Conservation (phyloP, 2,329 filamentous ascomycete species). For the Aspergillus sp. region DNA sequence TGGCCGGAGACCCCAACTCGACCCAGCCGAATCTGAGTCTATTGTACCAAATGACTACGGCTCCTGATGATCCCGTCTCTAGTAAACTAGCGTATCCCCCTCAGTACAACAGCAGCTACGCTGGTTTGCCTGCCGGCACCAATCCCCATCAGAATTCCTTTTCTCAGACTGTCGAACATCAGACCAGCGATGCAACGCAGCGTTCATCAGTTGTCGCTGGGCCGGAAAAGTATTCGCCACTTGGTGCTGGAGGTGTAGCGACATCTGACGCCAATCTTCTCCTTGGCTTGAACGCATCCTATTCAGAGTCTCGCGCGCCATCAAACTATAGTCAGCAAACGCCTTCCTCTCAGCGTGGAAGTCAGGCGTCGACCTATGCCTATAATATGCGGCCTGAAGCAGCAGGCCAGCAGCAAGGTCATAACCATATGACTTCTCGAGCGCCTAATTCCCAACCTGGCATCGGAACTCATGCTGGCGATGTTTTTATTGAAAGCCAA, state of each 20-base stretch:
- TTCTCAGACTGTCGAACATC: slow-evolving; percentile 25
- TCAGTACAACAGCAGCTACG: slow-evolving; percentile 22
- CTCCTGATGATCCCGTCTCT: slow-evolving; percentile 14
- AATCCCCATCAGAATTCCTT: slow-evolving; percentile 14
- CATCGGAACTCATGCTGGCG: slow-evolving; percentile 11
- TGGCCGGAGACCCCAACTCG: slow-evolving; percentile 81
- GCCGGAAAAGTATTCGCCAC: slow-evolving; percentile 17
- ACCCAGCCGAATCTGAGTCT: slow-evolving; percentile 74
- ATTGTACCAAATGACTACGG: slow-evolving; percentile 57
- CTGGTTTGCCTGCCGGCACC: slow-evolving; percentile 12
- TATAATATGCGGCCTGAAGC: slow-evolving; percentile 14
- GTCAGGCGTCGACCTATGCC: slow-evolving; percentile 12
- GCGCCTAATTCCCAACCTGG: slow-evolving; percentile 11
- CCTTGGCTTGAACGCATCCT: slow-evolving; percentile 42
- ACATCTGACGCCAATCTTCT: slow-evolving; percentile 32
- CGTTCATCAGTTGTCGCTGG: slow-evolving; percentile 12
- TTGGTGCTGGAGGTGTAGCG: slow-evolving; percentile 35
- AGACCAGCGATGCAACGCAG: slow-evolving; percentile 12
- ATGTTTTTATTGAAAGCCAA: slow-evolving; percentile 65
- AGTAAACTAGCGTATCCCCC: slow-evolving; percentile 21
- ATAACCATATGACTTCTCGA: slow-evolving; percentile 10
- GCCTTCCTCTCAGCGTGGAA: slow-evolving; percentile 12
- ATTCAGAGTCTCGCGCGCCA: slow-evolving; percentile 17
- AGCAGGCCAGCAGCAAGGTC: slow-evolving; percentile 8
- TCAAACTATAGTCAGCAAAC: slow-evolving; percentile 14